Percentiles rank a stretch among this genome's conserved stretches.
These are phyloP conservation scores for Kwoniella pini DNA, from an alignment of 768 basidiomycete genomes.

Conservation along the genomic window DNA sequence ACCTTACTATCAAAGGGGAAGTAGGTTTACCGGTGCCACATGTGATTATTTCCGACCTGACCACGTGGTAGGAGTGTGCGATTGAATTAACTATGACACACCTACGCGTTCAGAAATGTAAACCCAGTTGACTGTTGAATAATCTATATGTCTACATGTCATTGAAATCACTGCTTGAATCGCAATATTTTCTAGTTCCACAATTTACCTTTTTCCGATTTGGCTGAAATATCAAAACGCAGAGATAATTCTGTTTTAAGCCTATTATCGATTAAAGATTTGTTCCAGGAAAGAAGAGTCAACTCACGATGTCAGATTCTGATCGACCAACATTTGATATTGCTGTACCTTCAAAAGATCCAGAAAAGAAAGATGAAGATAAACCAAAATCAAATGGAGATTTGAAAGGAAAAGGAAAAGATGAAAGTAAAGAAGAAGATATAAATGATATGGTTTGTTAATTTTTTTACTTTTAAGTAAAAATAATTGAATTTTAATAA, in stretches of 20 bases:
- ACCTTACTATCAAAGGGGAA: not conserved
- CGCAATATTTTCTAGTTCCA: no score
- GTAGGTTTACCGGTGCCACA: constrained; percentile 16
- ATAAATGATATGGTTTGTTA: constrained; percentile 56
- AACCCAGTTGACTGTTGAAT: no score
- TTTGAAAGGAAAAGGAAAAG: constrained; percentile 55
- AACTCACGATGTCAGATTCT: constrained; percentile 20
- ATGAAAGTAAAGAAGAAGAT: constrained; percentile 40
- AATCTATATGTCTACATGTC: no score
- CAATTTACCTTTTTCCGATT: no score
- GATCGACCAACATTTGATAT: constrained; percentile 44
- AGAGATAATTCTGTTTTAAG: no score
- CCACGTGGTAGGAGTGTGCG: not conserved
- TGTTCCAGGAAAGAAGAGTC: not conserved
- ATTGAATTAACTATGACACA: not conserved
- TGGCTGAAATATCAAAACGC: no score
- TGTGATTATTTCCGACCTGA: not conserved
- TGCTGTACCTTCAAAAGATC: constrained; percentile 56
- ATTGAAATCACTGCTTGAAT: no score
- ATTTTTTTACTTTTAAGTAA: no score
- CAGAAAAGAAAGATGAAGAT: constrained; percentile 63
- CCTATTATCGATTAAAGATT: no score
- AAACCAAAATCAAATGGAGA: constrained; percentile 9
- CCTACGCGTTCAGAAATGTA: not conserved
- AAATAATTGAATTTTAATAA: no score